Conservation (phyloP, 352 stramenopile species). For the Phytopythium litorale region DNA sequence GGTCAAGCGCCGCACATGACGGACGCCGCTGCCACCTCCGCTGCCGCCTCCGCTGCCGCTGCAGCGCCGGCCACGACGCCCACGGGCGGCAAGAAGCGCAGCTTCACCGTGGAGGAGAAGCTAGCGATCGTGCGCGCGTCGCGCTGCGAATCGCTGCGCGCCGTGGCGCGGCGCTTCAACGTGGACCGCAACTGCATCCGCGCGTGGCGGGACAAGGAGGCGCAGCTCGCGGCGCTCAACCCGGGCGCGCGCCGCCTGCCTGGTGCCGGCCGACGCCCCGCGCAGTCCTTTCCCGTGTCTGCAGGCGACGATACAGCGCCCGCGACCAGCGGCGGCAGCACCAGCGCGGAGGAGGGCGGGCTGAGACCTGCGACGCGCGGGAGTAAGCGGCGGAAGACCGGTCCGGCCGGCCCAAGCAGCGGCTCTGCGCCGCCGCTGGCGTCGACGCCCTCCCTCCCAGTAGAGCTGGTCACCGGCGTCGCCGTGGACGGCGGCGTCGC, state of each 20-base stretch:
- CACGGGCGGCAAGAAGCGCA: constrained; percentile 56
- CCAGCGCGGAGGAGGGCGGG: neutral
- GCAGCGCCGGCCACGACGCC: neutral
- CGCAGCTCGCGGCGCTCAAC: constrained; percentile 46
- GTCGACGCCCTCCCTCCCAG: neutral
- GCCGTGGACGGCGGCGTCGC: neutral
- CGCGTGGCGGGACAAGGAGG: constrained; percentile 60
- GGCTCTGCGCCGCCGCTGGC: neutral
- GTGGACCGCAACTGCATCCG: constrained; percentile 74
- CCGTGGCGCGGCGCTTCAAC: constrained; percentile 57
- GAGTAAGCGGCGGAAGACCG: constrained; percentile 14
- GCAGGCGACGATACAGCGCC: neutral
- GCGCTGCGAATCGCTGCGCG: constrained; percentile 48
- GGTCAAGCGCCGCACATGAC: neutral
- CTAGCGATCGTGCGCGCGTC: constrained; percentile 54
- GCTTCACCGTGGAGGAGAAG: constrained; percentile 75
- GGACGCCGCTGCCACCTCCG: neutral
- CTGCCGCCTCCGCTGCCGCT: neutral
- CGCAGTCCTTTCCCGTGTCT: neutral
- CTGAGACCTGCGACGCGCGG: neutral
- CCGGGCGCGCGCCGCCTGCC: constrained; percentile 55
- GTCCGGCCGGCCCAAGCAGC: neutral
- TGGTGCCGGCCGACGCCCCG: constrained; percentile 40
- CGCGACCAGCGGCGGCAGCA: neutral
- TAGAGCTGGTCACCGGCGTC: neutral